Percentiles rank a stretch among this genome's conserved stretches.
Conservation (phyloP, 192 early-diverging fungal genomes). For the Phycomyces nitens region DNA sequence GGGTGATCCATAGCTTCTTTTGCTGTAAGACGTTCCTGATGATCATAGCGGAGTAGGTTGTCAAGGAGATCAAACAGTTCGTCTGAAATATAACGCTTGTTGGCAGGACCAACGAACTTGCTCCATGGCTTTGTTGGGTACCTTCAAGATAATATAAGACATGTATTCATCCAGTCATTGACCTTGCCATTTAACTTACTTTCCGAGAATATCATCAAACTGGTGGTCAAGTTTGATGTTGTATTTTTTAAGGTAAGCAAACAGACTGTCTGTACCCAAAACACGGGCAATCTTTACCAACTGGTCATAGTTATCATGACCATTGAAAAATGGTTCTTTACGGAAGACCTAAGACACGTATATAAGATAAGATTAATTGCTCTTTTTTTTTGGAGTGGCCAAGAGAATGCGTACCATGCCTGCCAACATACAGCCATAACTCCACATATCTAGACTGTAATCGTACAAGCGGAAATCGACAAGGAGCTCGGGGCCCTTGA, state of each 20-base stretch:
- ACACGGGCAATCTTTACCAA: conserved; percentile 98
- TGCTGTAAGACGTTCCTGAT: conserved; percentile 82
- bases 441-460: conserved; percentile 99
- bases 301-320: conserved; percentile 97
- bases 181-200: too few relatives aligned
- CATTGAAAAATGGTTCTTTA: conserved; percentile 99
- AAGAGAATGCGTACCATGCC: conserved; percentile 84
- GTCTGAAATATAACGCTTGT: conserved; percentile 75
- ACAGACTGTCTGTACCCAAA: conserved; percentile 91
- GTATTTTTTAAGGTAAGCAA: conserved; percentile 92
- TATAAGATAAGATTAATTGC: too few relatives aligned
- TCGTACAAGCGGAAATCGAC: conserved; percentile 98
- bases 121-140: conserved; percentile 80
- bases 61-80: conserved; percentile 90
- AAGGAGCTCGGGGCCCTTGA: conserved; percentile 97
- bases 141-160: conserved; percentile 1
- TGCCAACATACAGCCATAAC: conserved; percentile 98
- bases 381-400: too few relatives aligned
- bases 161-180: too few relatives aligned
- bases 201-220: conserved; percentile 87
- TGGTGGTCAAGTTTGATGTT: conserved; percentile 85
- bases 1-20: conserved; percentile 85
- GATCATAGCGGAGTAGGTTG: conserved; percentile 87
- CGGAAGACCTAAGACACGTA: conserved; percentile 78
- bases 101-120: conserved; percentile 77